Evolutionary conservation across 106 monocot genomes (phyloP).

Genomic region (Acanthochlamys bracteata): DNA sequence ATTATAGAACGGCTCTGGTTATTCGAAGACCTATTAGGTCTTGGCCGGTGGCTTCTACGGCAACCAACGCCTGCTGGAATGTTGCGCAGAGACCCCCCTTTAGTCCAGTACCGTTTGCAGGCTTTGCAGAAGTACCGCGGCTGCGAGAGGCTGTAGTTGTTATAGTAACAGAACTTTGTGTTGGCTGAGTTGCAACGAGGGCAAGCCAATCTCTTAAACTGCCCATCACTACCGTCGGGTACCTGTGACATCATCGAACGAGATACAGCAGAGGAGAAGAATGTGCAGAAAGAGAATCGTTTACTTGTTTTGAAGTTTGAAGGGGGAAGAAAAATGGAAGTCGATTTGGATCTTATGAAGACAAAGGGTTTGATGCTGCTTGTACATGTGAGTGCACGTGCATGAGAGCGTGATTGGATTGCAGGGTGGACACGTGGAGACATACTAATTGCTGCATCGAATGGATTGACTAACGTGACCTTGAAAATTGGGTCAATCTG

Average conservation of each 20-base stretch:
- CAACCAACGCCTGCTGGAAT: conserved; percentile 2
- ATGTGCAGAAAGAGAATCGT: background rate
- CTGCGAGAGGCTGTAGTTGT: conserved; percentile 3
- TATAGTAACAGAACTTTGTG: background rate
- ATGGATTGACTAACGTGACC: background rate
- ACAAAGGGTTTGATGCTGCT: too few species aligned
- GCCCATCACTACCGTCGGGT: background rate
- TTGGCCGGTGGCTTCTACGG: background rate
- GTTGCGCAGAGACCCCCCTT: conserved; percentile 16
- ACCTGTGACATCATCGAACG: too few species aligned
- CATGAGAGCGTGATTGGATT: background rate
- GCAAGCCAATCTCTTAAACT: background rate
- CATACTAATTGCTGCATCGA: background rate
- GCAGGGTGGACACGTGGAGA: background rate
- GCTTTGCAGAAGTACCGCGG: conserved; percentile 27
- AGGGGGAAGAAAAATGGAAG: background rate
- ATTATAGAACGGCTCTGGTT: background rate
- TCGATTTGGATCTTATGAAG: background rate
- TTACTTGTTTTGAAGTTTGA: background rate
- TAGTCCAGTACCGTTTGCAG: conserved; percentile 26
- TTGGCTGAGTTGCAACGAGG: background rate
- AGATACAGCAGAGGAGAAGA: background rate
- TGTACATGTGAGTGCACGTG: background rate
- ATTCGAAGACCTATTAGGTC: background rate
- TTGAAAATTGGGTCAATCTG: background rate